phyloP scores from a whole-genome alignment of 257 asterid genomes.

The Solanum etuberosum region DNA sequence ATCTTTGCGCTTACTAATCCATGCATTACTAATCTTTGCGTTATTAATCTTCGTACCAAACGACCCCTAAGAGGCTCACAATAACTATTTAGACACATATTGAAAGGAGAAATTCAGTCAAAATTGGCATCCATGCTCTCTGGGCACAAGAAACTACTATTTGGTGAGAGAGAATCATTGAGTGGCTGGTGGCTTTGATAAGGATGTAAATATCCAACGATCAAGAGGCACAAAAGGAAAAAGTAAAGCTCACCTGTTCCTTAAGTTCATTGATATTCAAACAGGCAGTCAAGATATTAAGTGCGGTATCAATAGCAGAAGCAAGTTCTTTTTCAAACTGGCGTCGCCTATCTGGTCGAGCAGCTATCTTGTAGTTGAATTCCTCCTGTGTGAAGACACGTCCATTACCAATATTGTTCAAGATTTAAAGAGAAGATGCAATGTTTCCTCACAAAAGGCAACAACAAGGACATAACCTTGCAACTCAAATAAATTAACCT shows the following conservation, averaged over 20 bases:
- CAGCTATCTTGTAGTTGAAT: conserved; percentile 91
- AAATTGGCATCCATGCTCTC: neutral
- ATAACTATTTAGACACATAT: neutral
- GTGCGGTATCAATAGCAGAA: conserved; percentile 68
- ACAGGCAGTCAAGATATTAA: conserved; percentile 80
- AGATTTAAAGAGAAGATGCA: neutral
- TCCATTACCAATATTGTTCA: neutral
- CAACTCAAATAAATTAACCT: neutral
- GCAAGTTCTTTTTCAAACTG: conserved; percentile 80
- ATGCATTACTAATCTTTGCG: neutral
- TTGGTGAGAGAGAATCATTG: neutral
- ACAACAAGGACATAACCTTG: neutral
- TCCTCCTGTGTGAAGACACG: conserved; percentile 51
- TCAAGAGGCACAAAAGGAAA: neutral
- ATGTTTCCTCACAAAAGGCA: neutral
- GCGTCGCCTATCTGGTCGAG: conserved; percentile 97
- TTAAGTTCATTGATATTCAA: conserved; percentile 60
- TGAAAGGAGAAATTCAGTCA: neutral
- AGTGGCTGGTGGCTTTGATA: neutral
- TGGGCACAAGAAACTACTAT: neutral
- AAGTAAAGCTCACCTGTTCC: conserved; percentile 61
- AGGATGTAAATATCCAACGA: neutral
- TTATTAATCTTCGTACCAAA: neutral
- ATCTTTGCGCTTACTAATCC: neutral
- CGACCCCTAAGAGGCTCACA: neutral